phyloP scores from a whole-genome alignment of 1,284 basidiomycete species.

The Stygiomarasmius scandens region DNA sequence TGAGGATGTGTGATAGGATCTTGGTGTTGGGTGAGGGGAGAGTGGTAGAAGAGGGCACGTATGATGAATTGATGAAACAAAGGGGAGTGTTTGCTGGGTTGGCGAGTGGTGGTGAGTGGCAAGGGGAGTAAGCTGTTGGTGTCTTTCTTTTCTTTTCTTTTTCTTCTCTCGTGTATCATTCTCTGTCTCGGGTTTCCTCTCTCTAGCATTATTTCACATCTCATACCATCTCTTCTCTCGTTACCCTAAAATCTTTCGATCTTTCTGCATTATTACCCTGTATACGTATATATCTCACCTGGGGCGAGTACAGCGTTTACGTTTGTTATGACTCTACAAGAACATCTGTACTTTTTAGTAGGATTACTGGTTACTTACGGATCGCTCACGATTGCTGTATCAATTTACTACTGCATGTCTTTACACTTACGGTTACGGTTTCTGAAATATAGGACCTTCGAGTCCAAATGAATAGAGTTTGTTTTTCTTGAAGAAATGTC shows the following conservation, averaged over 20 bases:
- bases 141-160: slow-evolving; percentile 12
- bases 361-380: neutral
- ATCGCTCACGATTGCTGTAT: slow-evolving; percentile 11
- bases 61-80: slow-evolving; percentile 77
- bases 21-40: slow-evolving; percentile 86
- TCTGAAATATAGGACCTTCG: neutral
- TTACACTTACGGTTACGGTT: neutral
- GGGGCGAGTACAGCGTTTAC: neutral
- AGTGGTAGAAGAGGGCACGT: slow-evolving; percentile 91
- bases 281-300: neutral
- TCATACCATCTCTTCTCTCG: neutral
- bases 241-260: slow-evolving; percentile 6
- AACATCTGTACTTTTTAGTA: neutral
- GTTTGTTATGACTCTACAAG: neutral
- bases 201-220: neutral
- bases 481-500: no score
- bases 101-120: slow-evolving; percentile 88
- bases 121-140: slow-evolving; percentile 38
- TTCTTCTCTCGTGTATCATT: neutral
- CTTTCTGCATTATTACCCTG: slow-evolving; percentile 11
- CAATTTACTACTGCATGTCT: slow-evolving; percentile 3
- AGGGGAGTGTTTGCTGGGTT: slow-evolving; percentile 84
- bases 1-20: slow-evolving; percentile 72
- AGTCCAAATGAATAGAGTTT: no score
- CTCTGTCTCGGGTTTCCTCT: neutral